These are phyloP conservation scores for Xylariaceae sp. DNA, from an alignment of 2,329 filamentous ascomycete species.

Conservation along the genomic window DNA sequence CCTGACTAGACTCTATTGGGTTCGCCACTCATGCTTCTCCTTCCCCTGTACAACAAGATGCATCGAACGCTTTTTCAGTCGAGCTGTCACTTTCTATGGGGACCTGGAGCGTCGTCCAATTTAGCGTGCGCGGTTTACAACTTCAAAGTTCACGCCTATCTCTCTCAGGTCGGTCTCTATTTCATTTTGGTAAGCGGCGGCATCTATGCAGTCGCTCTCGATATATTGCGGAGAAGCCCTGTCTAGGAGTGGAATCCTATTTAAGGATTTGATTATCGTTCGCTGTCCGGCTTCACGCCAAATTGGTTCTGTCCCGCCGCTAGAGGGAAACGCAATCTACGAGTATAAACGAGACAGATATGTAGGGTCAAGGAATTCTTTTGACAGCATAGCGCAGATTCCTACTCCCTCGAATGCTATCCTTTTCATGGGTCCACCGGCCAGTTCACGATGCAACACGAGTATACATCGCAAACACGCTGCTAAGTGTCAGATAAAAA, in stretches of 20 bases:
- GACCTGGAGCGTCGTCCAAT: background rate
- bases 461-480: too few species aligned
- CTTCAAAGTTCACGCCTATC: too few species aligned
- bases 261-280: constrained; percentile 10
- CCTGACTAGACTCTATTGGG: constrained; percentile 2
- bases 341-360: constrained; percentile 1
- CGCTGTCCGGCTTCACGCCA: constrained; percentile 3
- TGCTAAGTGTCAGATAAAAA: background rate
- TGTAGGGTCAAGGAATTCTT: too few species aligned
- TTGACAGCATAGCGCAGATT: background rate
- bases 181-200: too few species aligned
- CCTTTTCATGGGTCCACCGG: too few species aligned
- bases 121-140: background rate
- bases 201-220: too few species aligned
- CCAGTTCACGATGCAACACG: too few species aligned
- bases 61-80: background rate
- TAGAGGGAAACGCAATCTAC: constrained; percentile 1
- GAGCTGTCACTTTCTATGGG: background rate
- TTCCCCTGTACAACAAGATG: background rate
- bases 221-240: constrained; percentile 10
- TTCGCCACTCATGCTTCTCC: background rate
- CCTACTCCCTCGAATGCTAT: background rate
- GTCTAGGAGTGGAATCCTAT: constrained; percentile 4
- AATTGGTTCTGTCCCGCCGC: background rate
- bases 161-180: too few species aligned